These are phyloP conservation scores for Penicillium sp. DNA, from an alignment of 2,329 filamentous ascomycete species.

Conservation along the genomic window DNA sequence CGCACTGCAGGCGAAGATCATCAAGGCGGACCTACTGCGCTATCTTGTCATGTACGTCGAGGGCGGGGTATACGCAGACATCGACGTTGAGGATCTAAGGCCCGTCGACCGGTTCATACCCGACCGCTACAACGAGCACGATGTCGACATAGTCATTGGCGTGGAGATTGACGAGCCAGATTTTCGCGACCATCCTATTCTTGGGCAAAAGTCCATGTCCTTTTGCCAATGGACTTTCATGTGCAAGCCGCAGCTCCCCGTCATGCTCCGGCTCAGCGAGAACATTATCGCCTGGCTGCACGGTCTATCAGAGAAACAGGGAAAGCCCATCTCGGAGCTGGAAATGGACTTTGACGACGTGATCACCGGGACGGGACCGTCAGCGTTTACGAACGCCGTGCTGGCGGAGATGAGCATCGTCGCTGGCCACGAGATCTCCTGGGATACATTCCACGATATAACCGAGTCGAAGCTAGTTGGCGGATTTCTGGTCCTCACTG, in stretches of 20 bases:
- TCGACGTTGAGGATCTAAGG: constrained; percentile 42
- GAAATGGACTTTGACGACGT: constrained; percentile 72
- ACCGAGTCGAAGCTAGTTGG: constrained; percentile 68
- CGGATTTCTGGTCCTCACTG: constrained; percentile 68
- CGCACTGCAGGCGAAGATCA: constrained; percentile 40
- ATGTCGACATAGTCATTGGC: constrained; percentile 42
- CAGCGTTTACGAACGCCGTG: constrained; percentile 53
- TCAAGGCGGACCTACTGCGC: constrained; percentile 49
- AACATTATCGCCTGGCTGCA: constrained; percentile 70
- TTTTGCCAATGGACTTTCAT: constrained; percentile 80
- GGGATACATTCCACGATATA: constrained; percentile 64
- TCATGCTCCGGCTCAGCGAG: constrained; percentile 71
- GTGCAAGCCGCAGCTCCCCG: constrained; percentile 67
- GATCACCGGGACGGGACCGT: constrained; percentile 73
- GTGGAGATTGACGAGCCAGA: constrained; percentile 40
- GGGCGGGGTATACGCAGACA: constrained; percentile 49
- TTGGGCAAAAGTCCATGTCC: constrained; percentile 69
- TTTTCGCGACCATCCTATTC: constrained; percentile 59
- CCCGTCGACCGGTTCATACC: constrained; percentile 45
- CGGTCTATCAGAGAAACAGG: constrained; percentile 62
- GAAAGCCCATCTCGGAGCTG: constrained; percentile 63
- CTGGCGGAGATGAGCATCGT: constrained; percentile 65
- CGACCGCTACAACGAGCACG: constrained; percentile 27
- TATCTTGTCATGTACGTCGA: constrained; percentile 47
- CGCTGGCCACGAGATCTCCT: constrained; percentile 55